phyloP scores from a whole-genome alignment of 225 moss, liverwort and hornwort species.

The Bryum argenteum region DNA sequence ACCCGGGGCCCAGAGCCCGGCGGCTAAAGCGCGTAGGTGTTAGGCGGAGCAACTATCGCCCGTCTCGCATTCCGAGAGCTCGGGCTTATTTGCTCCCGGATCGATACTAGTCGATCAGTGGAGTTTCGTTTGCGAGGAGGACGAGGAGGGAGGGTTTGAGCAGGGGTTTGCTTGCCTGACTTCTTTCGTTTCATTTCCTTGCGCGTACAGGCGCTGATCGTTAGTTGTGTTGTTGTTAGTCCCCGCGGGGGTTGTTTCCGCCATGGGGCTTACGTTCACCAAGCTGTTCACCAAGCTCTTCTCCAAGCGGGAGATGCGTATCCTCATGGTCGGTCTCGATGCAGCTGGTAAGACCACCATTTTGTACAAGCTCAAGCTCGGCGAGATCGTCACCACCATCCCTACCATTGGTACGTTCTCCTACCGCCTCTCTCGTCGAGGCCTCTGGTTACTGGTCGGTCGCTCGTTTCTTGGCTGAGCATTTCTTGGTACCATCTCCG shows the following conservation, averaged over 20 bases:
- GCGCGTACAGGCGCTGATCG: too few species aligned
- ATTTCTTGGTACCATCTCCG: slow-evolving; percentile 6
- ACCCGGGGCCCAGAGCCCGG: too few species aligned
- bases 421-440: neutral
- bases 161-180: too few species aligned
- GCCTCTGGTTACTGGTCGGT: too few species aligned
- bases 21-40: too few species aligned
- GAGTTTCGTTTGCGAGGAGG: too few species aligned
- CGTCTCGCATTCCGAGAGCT: too few species aligned
- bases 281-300: slow-evolving; percentile 89
- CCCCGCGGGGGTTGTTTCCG: slow-evolving; percentile 35
- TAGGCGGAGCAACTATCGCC: too few species aligned
- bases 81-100: too few species aligned
- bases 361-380: slow-evolving; percentile 90
- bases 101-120: too few species aligned
- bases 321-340: slow-evolving; percentile 97
- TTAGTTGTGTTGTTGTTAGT: neutral
- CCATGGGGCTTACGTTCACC: slow-evolving; percentile 98
- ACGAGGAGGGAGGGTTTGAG: too few species aligned
- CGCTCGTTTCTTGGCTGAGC: slow-evolving; percentile 3
- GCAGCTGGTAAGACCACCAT: slow-evolving; percentile 96
- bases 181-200: too few species aligned
- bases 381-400: slow-evolving; percentile 93
- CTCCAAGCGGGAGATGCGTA: slow-evolving; percentile 97
- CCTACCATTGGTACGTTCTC: slow-evolving; percentile 69